phyloP scores from a whole-genome alignment of 192 early-diverging fungal genomes.

The Powellomyces hirtus region DNA sequence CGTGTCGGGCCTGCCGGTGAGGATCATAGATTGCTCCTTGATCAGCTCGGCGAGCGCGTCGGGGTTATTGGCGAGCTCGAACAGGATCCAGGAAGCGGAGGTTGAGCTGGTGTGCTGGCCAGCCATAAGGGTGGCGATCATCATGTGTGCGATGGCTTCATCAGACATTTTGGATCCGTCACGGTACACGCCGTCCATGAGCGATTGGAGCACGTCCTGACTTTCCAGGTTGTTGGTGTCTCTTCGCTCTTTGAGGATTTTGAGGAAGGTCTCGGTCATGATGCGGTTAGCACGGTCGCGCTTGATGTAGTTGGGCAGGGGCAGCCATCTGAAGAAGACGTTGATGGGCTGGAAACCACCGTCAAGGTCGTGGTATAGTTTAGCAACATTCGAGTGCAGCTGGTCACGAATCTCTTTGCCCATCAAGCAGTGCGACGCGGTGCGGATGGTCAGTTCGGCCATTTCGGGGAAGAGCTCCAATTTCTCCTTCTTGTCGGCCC shows the following conservation, averaged over 20 bases:
- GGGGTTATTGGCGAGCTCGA: constrained; percentile 79
- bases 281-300: constrained; percentile 82
- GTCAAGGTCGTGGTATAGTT: constrained; percentile 94
- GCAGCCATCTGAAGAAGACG: constrained; percentile 90
- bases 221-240: constrained; percentile 41
- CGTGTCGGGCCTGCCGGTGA: constrained; percentile 56
- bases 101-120: constrained; percentile 97
- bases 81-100: constrained; percentile 87
- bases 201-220: constrained; percentile 76
- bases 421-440: constrained; percentile 91
- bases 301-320: constrained; percentile 79
- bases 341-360: constrained; percentile 91
- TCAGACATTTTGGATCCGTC: constrained; percentile 81
- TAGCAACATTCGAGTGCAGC: constrained; percentile 71
- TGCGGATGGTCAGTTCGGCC: constrained; percentile 88
- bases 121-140: constrained; percentile 96
- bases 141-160: constrained; percentile 85
- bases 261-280: constrained; percentile 76
- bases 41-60: constrained; percentile 64
- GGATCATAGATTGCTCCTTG: constrained; percentile 65
- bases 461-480: constrained; percentile 75
- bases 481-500: constrained; percentile 33
- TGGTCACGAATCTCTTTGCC: constrained; percentile 88
- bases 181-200: constrained; percentile 88
- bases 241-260: constrained; percentile 79